Percentiles rank a stretch among this genome's conserved stretches.
phyloP scores from a whole-genome alignment of 495 filamentous ascomycete genomes.

The Clavariopsis aquatica region DNA sequence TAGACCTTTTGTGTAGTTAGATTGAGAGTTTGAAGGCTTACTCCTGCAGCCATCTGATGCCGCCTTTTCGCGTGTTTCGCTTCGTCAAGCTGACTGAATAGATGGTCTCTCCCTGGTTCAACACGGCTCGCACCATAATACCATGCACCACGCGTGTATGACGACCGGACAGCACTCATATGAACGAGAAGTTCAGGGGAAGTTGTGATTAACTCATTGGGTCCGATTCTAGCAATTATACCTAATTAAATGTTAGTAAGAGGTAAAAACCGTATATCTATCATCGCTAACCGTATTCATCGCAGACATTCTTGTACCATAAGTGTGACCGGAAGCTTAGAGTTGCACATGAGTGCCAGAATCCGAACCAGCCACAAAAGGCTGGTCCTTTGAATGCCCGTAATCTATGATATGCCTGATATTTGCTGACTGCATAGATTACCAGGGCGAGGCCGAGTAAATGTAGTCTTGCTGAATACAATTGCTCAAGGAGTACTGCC shows the following conservation, averaged over 20 bases:
- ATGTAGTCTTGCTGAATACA: too few species aligned
- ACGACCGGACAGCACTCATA: conserved; percentile 39
- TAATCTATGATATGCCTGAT: neutral
- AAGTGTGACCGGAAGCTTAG: conserved; percentile 1
- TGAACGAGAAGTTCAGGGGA: conserved; percentile 38
- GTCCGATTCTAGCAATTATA: conserved; percentile 40
- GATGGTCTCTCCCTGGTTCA: conserved; percentile 37
- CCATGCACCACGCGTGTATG: conserved; percentile 37
- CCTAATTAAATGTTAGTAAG: conserved; percentile 22
- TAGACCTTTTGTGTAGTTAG: neutral
- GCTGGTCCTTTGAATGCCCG: conserved; percentile 14
- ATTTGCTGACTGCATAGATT: neutral
- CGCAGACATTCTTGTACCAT: conserved; percentile 7
- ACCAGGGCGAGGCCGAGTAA: neutral
- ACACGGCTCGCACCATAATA: conserved; percentile 38
- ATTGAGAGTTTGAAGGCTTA: neutral
- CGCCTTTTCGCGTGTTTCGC: conserved; percentile 36
- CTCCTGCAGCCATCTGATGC: conserved; percentile 36
- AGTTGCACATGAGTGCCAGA: conserved; percentile 6
- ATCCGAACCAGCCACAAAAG: conserved; percentile 5
- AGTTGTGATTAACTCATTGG: conserved; percentile 42
- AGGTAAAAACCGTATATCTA: neutral
- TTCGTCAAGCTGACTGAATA: conserved; percentile 38
- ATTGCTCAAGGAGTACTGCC: too few species aligned
- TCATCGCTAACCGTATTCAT: conserved; percentile 11